These are phyloP conservation scores for Penicillium ucsense DNA, from an alignment of 495 filamentous ascomycete species.

Conservation along the genomic window DNA sequence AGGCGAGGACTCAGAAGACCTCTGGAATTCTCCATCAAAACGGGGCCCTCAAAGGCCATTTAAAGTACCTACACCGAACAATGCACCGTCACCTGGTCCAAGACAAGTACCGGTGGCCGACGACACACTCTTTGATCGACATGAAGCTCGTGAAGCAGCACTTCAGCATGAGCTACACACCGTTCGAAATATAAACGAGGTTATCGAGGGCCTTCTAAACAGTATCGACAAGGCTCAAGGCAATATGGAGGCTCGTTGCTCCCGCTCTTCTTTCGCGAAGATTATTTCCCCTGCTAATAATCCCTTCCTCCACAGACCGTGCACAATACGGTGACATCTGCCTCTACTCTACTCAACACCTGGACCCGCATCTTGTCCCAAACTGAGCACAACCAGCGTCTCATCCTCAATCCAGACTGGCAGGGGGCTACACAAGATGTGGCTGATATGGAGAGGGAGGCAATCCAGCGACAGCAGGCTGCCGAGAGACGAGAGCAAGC, in stretches of 20 bases:
- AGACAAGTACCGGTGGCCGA: constrained; percentile 28
- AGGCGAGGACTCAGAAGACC: constrained; percentile 58
- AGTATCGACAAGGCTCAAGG: constrained; percentile 71
- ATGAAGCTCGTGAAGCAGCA: constrained; percentile 62
- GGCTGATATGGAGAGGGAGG: constrained; percentile 71
- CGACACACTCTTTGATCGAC: constrained; percentile 50
- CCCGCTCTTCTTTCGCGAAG: neutral
- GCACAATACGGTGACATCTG: constrained; percentile 70
- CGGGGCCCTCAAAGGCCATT: constrained; percentile 16
- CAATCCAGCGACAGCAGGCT: constrained; percentile 56
- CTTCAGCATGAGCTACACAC: constrained; percentile 71
- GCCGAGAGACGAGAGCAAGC: constrained; percentile 65
- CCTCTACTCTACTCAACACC: constrained; percentile 88
- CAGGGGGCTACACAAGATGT: constrained; percentile 80
- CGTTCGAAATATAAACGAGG: constrained; percentile 74
- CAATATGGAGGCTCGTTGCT: constrained; percentile 73
- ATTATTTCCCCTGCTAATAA: neutral
- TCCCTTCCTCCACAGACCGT: constrained; percentile 51
- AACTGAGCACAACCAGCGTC: constrained; percentile 91
- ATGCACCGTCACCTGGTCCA: constrained; percentile 31
- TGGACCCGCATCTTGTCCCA: constrained; percentile 95
- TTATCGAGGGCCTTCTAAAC: constrained; percentile 73
- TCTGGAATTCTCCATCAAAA: constrained; percentile 64
- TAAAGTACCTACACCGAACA: constrained; percentile 30
- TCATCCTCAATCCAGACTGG: constrained; percentile 84